phyloP scores from a whole-genome alignment of 2,329 filamentous ascomycete species.

The Claviceps spartinae region DNA sequence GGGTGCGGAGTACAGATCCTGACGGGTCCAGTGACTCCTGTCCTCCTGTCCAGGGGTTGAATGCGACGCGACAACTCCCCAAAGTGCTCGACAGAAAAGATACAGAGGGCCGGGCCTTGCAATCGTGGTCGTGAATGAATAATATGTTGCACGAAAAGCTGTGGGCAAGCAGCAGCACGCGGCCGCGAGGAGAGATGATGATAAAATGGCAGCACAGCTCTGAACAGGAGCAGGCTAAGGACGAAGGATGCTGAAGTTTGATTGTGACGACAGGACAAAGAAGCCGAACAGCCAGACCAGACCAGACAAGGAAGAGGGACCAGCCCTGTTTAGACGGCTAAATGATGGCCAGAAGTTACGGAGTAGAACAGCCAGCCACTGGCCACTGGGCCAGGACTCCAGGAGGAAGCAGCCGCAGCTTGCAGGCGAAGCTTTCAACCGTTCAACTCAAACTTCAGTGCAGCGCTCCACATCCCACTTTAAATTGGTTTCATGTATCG shows the following conservation, averaged over 20 bases:
- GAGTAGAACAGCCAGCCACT: neutral
- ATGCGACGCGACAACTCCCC: neutral
- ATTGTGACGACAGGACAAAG: neutral
- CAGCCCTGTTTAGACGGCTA: neutral
- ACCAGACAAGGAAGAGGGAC: neutral
- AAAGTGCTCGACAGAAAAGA: neutral
- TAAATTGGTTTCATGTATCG: neutral
- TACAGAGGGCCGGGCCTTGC: neutral
- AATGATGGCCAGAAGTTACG: neutral
- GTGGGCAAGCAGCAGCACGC: neutral
- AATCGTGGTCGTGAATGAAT: neutral
- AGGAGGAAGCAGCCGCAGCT: neutral
- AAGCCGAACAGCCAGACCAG: neutral
- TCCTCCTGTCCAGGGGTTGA: constrained; percentile 1
- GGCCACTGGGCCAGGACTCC: neutral
- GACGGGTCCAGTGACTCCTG: neutral
- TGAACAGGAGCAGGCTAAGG: neutral
- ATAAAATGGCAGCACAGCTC: neutral
- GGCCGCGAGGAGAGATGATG: neutral
- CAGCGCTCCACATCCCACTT: neutral
- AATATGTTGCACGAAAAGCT: neutral
- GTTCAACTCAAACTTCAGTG: neutral
- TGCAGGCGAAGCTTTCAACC: neutral
- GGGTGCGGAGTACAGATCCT: constrained; percentile 3
- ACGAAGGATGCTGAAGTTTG: neutral